A percentile compares a stretch with the other conserved stretches of the same genome.
phyloP scores from a whole-genome alignment of 1,284 basidiomycete genomes.

The Boletus mariae region DNA sequence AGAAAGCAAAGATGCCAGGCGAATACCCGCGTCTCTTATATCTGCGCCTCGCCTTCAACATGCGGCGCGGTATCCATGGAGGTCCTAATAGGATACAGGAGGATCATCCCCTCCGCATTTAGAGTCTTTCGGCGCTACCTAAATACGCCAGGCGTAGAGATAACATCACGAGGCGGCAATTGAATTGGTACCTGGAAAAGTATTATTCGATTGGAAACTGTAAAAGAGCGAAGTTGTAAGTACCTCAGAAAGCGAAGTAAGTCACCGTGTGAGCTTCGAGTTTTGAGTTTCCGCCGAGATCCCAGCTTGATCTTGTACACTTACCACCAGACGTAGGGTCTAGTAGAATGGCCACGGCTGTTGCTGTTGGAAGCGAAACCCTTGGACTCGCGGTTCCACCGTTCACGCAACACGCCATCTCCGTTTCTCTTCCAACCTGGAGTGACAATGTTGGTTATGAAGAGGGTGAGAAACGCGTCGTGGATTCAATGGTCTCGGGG shows the following conservation, averaged over 20 bases:
- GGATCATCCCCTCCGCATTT: slow-evolving; percentile 19
- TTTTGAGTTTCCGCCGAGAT: neutral
- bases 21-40: neutral
- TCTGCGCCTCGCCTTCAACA: slow-evolving; percentile 16
- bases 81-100: neutral
- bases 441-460: slow-evolving; percentile 92
- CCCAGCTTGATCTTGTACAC: neutral
- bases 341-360: slow-evolving; percentile 15
- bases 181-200: neutral
- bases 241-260: neutral
- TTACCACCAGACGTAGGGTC: neutral
- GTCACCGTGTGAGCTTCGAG: slow-evolving; percentile 1
- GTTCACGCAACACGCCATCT: slow-evolving; percentile 85
- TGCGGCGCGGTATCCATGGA: slow-evolving; percentile 8
- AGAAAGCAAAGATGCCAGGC: neutral
- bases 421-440: slow-evolving; percentile 96
- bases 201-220: neutral
- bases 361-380: slow-evolving; percentile 21
- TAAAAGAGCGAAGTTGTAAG: neutral
- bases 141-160: neutral
- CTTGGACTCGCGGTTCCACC: slow-evolving; percentile 62
- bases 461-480: slow-evolving; percentile 82
- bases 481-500: slow-evolving; percentile 85
- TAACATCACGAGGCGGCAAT: neutral
- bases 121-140: slow-evolving; percentile 2